Conservation (phyloP, 2,329 filamentous ascomycete genomes). For the Hypocreales sp. region DNA sequence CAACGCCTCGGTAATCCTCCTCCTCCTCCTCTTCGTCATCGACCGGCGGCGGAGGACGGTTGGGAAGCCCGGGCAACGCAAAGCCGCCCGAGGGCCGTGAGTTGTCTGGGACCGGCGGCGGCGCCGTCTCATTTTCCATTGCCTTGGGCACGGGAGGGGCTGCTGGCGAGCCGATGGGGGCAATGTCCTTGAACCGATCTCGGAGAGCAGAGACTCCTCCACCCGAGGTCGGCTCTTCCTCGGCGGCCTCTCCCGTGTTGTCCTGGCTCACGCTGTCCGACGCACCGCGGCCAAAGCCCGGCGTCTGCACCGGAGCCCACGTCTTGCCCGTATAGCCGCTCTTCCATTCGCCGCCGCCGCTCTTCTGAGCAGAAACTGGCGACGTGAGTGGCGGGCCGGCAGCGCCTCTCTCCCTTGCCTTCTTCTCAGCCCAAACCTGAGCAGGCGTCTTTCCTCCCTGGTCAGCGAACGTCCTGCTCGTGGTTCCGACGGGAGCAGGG, state of each 20-base stretch:
- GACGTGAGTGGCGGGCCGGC: conserved; percentile 28
- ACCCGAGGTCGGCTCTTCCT: conserved; percentile 37
- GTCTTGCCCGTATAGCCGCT: conserved; percentile 82
- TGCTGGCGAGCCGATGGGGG: conserved; percentile 45
- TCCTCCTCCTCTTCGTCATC: conserved; percentile 39
- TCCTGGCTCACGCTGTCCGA: conserved; percentile 36
- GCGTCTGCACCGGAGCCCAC: conserved; percentile 71
- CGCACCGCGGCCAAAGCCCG: conserved; percentile 46
- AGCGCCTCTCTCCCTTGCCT: conserved; percentile 59
- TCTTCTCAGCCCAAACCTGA: conserved; percentile 95
- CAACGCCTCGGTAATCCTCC: conserved; percentile 40
- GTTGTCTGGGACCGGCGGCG: conserved; percentile 32
- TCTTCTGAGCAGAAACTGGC: conserved; percentile 51
- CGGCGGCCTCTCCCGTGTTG: conserved; percentile 40
- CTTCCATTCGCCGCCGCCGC: conserved; percentile 67
- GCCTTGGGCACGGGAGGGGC: conserved; percentile 19
- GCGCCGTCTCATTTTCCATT: conserved; percentile 30
- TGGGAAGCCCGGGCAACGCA: conserved; percentile 62
- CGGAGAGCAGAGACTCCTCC: conserved; percentile 60
- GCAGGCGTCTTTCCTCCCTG: conserved; percentile 91
- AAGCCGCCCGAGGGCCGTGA: conserved; percentile 62
- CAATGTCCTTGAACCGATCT: conserved; percentile 68
- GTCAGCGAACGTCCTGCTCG: conserved; percentile 88
- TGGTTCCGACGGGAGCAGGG: conserved; percentile 51
- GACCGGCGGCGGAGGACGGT: conserved; percentile 38